Percentiles rank a stretch among this genome's conserved stretches.
Conservation (phyloP, 805 yeast species). For the Saccharomycopsis malanga region DNA sequence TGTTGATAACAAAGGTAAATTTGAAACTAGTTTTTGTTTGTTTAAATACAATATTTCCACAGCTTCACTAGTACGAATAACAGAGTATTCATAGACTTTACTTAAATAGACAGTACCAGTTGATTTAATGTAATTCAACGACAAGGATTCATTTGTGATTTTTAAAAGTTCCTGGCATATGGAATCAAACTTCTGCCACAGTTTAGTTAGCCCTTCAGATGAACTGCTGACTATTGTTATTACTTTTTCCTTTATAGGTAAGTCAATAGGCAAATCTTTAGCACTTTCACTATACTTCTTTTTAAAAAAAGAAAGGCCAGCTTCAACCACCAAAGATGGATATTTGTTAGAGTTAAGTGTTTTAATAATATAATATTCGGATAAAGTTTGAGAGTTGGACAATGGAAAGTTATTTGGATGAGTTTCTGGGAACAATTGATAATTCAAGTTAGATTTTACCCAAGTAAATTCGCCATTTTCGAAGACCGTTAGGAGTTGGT, state of each 20-base stretch:
- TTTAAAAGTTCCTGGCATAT: slow-evolving; percentile 66
- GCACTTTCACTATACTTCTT: slow-evolving; percentile 33
- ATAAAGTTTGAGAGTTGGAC: slow-evolving; percentile 27
- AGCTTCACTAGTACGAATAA: slow-evolving; percentile 30
- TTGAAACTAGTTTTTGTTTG: slow-evolving; percentile 28
- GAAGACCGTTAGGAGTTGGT: slow-evolving; percentile 32
- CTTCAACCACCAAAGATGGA: slow-evolving; percentile 40
- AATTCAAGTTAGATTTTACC: slow-evolving; percentile 22
- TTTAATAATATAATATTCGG: slow-evolving; percentile 37
- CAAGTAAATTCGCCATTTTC: slow-evolving; percentile 26
- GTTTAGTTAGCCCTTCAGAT: slow-evolving; percentile 35
- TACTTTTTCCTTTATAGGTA: slow-evolving; percentile 32
- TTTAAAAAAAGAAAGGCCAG: slow-evolving; percentile 47
- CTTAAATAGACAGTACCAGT: slow-evolving; percentile 15
- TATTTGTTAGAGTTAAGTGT: slow-evolving; percentile 46
- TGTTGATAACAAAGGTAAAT: slow-evolving; percentile 23
- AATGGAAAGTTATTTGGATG: slow-evolving; percentile 26
- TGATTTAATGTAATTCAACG: slow-evolving; percentile 31
- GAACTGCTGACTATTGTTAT: slow-evolving; percentile 29
- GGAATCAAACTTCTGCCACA: slow-evolving; percentile 64
- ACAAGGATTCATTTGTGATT: slow-evolving; percentile 33
- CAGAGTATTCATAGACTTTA: slow-evolving; percentile 32
- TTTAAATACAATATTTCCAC: slow-evolving; percentile 31
- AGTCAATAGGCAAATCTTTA: slow-evolving; percentile 20
- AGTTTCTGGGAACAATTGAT: slow-evolving; percentile 25